Conservation (phyloP, 1,284 basidiomycete genomes). For the Boletellus sp. region DNA sequence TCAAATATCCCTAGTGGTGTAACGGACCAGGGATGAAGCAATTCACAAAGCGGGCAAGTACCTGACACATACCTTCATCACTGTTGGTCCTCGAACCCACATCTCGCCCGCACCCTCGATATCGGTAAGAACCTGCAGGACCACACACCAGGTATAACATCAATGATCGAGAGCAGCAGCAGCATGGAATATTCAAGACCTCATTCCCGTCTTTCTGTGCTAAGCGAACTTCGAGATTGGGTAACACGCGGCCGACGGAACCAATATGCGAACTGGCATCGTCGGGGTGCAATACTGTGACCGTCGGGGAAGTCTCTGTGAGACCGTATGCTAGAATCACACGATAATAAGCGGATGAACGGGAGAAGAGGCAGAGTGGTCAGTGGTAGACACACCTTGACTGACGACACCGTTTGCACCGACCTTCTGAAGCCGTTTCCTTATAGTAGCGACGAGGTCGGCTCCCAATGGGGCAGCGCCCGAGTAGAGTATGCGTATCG, state of each 20-base stretch:
- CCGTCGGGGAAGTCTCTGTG: conserved; percentile 73
- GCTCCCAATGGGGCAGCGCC: conserved; percentile 82
- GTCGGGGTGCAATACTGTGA: conserved; percentile 43
- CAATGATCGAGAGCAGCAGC: background rate
- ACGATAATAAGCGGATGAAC: background rate
- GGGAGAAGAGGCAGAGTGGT: background rate
- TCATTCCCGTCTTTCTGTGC: conserved; percentile 58
- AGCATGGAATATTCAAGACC: conserved; percentile 6
- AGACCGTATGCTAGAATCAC: conserved; percentile 62
- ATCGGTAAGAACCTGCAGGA: conserved; percentile 22
- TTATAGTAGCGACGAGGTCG: conserved; percentile 50
- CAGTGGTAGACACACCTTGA: conserved; percentile 42
- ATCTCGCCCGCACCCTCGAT: conserved; percentile 60
- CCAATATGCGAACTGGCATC: conserved; percentile 50
- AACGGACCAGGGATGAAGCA: too few species aligned
- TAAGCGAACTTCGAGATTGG: conserved; percentile 77
- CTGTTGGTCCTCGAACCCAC: conserved; percentile 72
- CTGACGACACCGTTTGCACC: conserved; percentile 35
- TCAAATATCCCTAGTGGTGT: conserved; percentile 54
- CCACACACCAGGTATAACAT: background rate
- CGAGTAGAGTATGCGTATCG: conserved; percentile 59
- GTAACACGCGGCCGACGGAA: conserved; percentile 68
- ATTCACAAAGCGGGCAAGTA: too few species aligned
- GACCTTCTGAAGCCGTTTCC: conserved; percentile 38
- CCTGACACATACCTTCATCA: conserved; percentile 63